Evolutionary conservation across 2,329 filamentous ascomycete species (phyloP).

Genomic region (Nigrospora oryzae): DNA sequence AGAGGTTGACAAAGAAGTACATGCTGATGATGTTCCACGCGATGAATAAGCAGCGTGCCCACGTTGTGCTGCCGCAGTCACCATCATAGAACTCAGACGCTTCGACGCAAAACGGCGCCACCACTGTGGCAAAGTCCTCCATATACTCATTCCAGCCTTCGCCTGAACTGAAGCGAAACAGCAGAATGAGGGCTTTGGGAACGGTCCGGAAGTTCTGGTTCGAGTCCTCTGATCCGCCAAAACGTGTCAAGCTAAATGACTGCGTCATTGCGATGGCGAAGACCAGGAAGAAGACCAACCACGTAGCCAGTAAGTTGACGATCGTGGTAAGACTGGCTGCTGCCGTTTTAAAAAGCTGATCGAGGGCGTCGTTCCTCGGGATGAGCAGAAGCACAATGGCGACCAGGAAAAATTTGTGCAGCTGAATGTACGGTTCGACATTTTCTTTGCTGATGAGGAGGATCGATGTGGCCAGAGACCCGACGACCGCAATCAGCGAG

Average conservation of each 20-base stretch:
- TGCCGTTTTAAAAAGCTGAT: conserved; percentile 97
- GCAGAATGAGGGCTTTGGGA: conserved; percentile 83
- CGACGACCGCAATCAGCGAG: conserved; percentile 69
- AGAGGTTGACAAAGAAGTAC: conserved; percentile 98
- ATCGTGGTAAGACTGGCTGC: conserved; percentile 92
- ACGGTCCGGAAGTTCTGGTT: conserved; percentile 92
- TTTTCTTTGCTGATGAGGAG: conserved; percentile 57
- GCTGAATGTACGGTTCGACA: conserved; percentile 59
- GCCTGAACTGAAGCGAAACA: conserved; percentile 88
- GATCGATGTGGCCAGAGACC: conserved; percentile 75
- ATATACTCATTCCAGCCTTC: conserved; percentile 97
- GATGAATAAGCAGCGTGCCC: conserved; percentile 86
- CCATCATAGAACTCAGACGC: conserved; percentile 68
- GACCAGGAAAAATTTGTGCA: conserved; percentile 93
- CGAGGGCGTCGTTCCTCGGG: conserved; percentile 90
- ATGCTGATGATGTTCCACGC: conserved; percentile 99
- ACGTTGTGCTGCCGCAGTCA: conserved; percentile 85
- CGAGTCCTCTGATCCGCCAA: conserved; percentile 61
- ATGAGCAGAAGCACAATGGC: conserved; percentile 85
- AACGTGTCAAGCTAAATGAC: conserved; percentile 88
- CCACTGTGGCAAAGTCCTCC: conserved; percentile 84
- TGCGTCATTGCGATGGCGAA: conserved; percentile 96
- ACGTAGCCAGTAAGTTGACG: conserved; percentile 85
- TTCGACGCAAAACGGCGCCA: conserved; percentile 72
- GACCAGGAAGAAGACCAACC: conserved; percentile 93